Conservation (phyloP, 805 yeast genomes). For the Sugiyamaella floridensis region DNA sequence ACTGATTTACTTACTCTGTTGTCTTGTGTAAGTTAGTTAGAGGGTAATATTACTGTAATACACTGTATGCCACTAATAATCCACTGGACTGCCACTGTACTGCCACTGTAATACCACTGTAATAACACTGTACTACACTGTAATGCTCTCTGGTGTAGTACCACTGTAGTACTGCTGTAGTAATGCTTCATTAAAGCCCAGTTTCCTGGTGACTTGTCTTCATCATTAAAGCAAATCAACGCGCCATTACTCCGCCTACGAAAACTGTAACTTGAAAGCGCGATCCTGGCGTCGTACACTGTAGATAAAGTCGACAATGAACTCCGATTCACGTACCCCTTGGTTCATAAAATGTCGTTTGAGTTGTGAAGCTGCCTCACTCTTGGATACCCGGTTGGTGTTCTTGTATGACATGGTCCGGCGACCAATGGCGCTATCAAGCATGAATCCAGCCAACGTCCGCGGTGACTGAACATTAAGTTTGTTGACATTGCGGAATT, state of each 20-base stretch:
- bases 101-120: no score
- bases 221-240: background rate
- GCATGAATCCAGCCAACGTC: conserved; percentile 61
- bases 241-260: background rate
- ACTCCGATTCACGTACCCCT: conserved; percentile 72
- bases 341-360: conserved; percentile 60
- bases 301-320: conserved; percentile 81
- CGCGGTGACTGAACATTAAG: conserved; percentile 50
- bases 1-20: no score
- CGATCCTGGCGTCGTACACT: conserved; percentile 61
- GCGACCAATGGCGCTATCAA: conserved; percentile 67
- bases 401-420: conserved; percentile 45
- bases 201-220: no score
- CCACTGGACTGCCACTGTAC: no score
- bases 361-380: conserved; percentile 52
- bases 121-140: no score
- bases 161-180: no score
- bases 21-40: no score
- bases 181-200: no score
- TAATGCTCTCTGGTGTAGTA: no score
- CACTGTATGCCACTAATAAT: no score
- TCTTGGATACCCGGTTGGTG: conserved; percentile 44
- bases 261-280: conserved; percentile 22
- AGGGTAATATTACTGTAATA: no score
- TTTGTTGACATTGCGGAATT: conserved; percentile 56